Base-by-base conservation (phyloP, 2,329 filamentous ascomycete genomes). In the Mycosphaerelloides madeirae region DNA sequence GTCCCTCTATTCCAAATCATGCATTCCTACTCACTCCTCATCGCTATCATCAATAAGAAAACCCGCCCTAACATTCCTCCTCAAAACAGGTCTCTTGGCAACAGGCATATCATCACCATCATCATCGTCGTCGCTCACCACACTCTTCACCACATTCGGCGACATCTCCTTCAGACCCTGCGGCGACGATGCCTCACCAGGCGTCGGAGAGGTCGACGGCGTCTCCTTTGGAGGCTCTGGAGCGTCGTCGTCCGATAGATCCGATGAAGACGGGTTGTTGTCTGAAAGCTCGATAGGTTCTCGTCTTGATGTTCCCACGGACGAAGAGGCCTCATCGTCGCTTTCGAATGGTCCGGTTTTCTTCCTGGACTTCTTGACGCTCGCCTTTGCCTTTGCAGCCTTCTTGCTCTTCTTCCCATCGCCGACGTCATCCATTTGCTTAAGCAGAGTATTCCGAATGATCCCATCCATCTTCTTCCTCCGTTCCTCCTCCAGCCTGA, bases 401-500 rank as follows among this genome's bases (percentile, higher is more conserved):
- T 45, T 29, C 7, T 43, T 41, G 7, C 48, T 52, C 43, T 55
- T 49, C 55, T 63, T 52, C 29, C 46, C 60, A 43, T 54, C 64
- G 48, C 65, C 68, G 14, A 49, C 47, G 5, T 60, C 55, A n/a
- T 58, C 46, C 14, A 55, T 54, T 3, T 66, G 69, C 42, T 65
- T 68, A 29, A 71, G 63, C 42, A 79, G 52, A 5, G 72, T 72
- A 39, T 73, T 70, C 44, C 70, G 69, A 45, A 79, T 71, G 13
- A 70, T 68, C 25, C 70, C 65, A 20, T 67, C 67, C 40, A 76
- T 77, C 37, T 76, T 76, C 52, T 79, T 74, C 38, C 85, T 74
- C 48, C 84, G 73, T 52, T 76, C 70, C 64, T 83, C 81, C 67
- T 96, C 90, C 13, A 79, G 75, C 2, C 77, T 81, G 66, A 91